phyloP scores from a whole-genome alignment of 1,284 basidiomycete species.

The Austroboletus novae-zelandiae region DNA sequence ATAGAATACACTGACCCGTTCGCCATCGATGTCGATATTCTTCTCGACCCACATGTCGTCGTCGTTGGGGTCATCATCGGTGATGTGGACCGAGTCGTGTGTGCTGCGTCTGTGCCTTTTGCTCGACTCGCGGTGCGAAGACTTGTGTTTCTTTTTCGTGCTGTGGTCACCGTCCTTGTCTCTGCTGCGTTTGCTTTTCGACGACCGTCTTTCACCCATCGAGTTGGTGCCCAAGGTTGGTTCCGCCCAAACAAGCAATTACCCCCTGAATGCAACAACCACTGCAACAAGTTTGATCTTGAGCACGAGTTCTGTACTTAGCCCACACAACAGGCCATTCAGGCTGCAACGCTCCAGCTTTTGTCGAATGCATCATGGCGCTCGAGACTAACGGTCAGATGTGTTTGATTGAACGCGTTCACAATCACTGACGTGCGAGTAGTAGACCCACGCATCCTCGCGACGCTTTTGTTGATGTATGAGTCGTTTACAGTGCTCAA shows the following conservation, averaged over 20 bases:
- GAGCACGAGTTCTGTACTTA: too few relatives aligned
- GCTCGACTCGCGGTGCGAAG: slow-evolving; percentile 33
- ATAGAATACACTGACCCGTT: slow-evolving; percentile 50
- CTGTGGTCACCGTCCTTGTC: slow-evolving; percentile 38
- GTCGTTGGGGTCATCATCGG: slow-evolving; percentile 61
- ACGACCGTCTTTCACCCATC: slow-evolving; percentile 26
- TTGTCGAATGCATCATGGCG: slow-evolving; percentile 66
- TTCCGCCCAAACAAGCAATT: slow-evolving; percentile 4
- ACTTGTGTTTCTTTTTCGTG: slow-evolving; percentile 46
- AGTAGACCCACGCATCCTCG: slow-evolving; percentile 59
- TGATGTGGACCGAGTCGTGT: slow-evolving; percentile 37
- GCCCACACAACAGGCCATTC: slow-evolving; percentile 61
- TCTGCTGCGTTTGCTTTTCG: slow-evolving; percentile 38
- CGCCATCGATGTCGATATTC: slow-evolving; percentile 76
- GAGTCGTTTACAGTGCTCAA: slow-evolving; percentile 69
- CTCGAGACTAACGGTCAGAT: slow-evolving; percentile 56
- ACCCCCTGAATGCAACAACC: slow-evolving; percentile 28
- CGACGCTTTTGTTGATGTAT: slow-evolving; percentile 76
- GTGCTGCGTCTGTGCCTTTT: slow-evolving; percentile 35
- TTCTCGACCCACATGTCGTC: slow-evolving; percentile 85
- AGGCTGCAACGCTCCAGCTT: slow-evolving; percentile 64
- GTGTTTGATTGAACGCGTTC: not conserved
- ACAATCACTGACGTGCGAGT: slow-evolving; percentile 1
- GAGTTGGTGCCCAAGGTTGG: slow-evolving; percentile 7
- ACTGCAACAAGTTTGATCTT: too few relatives aligned